Conservation (phyloP, 768 basidiomycete species). For the Boletus bicolor region DNA sequence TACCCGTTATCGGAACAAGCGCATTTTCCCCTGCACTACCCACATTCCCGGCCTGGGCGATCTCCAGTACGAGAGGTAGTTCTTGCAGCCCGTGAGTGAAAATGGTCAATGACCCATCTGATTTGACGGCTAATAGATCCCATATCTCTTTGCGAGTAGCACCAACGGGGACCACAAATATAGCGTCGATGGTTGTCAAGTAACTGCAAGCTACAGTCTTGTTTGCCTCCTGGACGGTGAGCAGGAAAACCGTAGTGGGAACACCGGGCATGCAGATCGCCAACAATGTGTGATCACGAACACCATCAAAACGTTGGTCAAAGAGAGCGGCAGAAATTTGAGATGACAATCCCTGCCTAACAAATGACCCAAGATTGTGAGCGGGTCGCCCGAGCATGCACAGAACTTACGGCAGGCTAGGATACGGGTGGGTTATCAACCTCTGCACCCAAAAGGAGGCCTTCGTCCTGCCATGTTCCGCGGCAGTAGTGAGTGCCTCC, state of each 20-base stretch:
- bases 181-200: constrained; percentile 40
- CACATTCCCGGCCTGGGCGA: constrained; percentile 9
- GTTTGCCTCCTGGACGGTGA: constrained; percentile 41
- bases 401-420: constrained; percentile 48
- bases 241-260: constrained; percentile 44
- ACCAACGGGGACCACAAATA: constrained; percentile 55
- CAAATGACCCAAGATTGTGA: constrained; percentile 3
- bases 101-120: constrained; percentile 51
- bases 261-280: constrained; percentile 53
- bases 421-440: constrained; percentile 48
- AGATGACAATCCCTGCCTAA: constrained; percentile 15
- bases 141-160: constrained; percentile 60
- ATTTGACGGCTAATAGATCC: constrained; percentile 68
- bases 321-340: constrained; percentile 57
- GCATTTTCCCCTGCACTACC: background rate
- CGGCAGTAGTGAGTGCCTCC: constrained; percentile 39
- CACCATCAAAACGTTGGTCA: constrained; percentile 63
- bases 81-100: constrained; percentile 59
- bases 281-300: constrained; percentile 47
- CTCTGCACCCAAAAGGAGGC: constrained; percentile 73
- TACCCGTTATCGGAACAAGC: constrained; percentile 22
- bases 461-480: constrained; percentile 64
- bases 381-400: background rate
- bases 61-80: constrained; percentile 36
- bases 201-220: constrained; percentile 40